A percentile compares a stretch with the other conserved stretches of the same genome.
phyloP scores from a whole-genome alignment of 257 asterid genomes.

The Parsonsia alboflavescens region DNA sequence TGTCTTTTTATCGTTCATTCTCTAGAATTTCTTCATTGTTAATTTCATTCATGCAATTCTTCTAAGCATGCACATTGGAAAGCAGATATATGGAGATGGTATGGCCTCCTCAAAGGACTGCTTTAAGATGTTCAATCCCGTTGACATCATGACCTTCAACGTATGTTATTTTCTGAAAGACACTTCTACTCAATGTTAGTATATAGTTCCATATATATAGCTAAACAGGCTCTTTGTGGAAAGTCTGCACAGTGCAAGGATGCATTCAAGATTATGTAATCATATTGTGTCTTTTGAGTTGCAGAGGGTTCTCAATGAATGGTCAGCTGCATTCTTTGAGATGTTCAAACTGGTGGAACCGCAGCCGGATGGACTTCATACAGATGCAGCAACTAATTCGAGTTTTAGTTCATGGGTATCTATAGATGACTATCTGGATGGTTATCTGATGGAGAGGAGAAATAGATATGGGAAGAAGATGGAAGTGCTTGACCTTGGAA shows the following conservation, averaged over 20 bases:
- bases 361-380: slow-evolving; percentile 57
- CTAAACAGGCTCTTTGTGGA: not conserved
- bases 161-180: slow-evolving; percentile 32
- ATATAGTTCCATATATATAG: not conserved
- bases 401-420: slow-evolving; percentile 65
- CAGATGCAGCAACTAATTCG: slow-evolving; percentile 41
- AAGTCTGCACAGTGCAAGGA: not conserved
- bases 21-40: slow-evolving; percentile 5
- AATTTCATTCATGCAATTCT: slow-evolving; percentile 8
- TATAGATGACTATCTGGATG: slow-evolving; percentile 83
- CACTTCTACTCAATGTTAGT: not conserved
- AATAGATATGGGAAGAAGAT: slow-evolving; percentile 79
- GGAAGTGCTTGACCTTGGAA: slow-evolving; percentile 88
- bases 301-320: slow-evolving; percentile 84
- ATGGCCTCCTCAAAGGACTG: slow-evolving; percentile 86
- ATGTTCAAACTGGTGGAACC: slow-evolving; percentile 69
- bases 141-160: slow-evolving; percentile 73
- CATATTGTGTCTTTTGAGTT: slow-evolving; percentile 21
- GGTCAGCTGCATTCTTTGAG: slow-evolving; percentile 85
- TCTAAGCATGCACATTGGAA: slow-evolving; percentile 5
- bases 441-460: slow-evolving; percentile 75
- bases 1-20: not conserved
- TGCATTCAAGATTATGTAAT: not conserved
- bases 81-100: slow-evolving; percentile 89
- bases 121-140: slow-evolving; percentile 94